Base-by-base conservation (phyloP, 768 basidiomycete genomes). In the Boletus sensibilis region DNA sequence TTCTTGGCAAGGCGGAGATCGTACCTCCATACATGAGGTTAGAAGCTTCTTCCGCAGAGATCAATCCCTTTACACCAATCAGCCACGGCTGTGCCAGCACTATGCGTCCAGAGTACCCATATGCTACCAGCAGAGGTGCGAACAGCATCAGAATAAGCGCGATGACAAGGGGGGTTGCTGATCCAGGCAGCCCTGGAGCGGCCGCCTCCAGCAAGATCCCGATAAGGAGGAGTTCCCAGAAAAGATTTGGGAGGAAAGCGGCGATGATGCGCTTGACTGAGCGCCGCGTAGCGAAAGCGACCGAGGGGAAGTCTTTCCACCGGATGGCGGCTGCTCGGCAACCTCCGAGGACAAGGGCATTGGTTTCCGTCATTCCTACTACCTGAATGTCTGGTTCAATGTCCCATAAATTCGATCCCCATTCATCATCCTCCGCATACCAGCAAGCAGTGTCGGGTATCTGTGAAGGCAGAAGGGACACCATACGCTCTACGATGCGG, bases 251-350 rank as follows among this genome's bases (percentile, higher is more conserved):
- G 4, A 56, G 21, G 23, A 13, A 41, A 2, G 4, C 29, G 16
- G 55, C 59, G 12, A 68, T 25, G 4, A 31, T 3, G 14, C 67
- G 58, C 37, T 6, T 56, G 8, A 10, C n/a, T 0, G 69, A 71
- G n/a, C 37, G 56, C 2, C 44, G 58, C 14, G 37, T 55, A 2
- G 48, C 64, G 14, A 60, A 71, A 6, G 56, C 31, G 14, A 69
- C 42, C 0, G 50, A 38, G 11, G 67, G 66, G 4, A 71, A 68
- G 23, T 57, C 44, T 50, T 64, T 66, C 69, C 67, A 68, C 5
- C 55, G 53, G 20, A 71, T 69, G 12, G 51, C 11, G 0, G 61
- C 49, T 7, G 61, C 61, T 18, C 67, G 61, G 35, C 69, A 67
- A 9, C 64, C 69, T 31, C 64, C 69, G 12, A 69, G 51, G 14